phyloP scores from a whole-genome alignment of 2,329 filamentous ascomycete genomes.

The Pyrenochaeta sp. region DNA sequence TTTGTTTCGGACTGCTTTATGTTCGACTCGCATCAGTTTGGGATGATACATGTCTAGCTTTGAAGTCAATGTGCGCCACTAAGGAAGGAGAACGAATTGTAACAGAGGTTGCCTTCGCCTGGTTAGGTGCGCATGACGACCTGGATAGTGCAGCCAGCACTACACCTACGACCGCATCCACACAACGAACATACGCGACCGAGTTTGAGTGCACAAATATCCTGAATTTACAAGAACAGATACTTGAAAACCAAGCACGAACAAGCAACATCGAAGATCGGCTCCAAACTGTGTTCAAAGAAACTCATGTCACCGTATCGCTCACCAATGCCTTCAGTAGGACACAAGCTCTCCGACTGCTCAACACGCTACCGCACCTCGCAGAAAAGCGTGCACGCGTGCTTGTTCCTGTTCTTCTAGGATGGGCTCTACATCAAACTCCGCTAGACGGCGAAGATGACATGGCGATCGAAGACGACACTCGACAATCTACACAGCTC shows the following conservation, averaged over 20 bases:
- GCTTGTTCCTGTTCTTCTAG: constrained; percentile 84
- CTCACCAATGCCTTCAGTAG: constrained; percentile 66
- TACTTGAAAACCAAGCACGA: constrained; percentile 21
- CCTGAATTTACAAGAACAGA: constrained; percentile 53
- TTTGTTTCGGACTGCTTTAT: constrained; percentile 88
- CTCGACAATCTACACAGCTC: constrained; percentile 21
- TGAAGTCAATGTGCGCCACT: constrained; percentile 76
- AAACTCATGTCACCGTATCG: constrained; percentile 64
- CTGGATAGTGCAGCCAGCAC: constrained; percentile 11
- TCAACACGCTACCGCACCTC: constrained; percentile 74
- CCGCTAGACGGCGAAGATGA: constrained; percentile 6
- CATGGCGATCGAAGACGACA: constrained; percentile 3
- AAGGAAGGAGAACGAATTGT: constrained; percentile 77
- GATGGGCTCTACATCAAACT: constrained; percentile 65
- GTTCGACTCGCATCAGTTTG: constrained; percentile 85
- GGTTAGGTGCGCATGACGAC: constrained; percentile 62
- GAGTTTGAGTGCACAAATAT: constrained; percentile 89
- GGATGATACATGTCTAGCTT: constrained; percentile 79
- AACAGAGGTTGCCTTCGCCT: constrained; percentile 75
- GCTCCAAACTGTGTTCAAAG: constrained; percentile 70
- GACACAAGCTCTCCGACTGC: constrained; percentile 78
- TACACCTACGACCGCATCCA: constrained; percentile 9
- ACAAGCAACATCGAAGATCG: constrained; percentile 51
- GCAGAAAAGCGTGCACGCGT: constrained; percentile 87
- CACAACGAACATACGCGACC: constrained; percentile 56